Evolutionary conservation across 441 rosid species (phyloP), one percentile per base, ranked within the genome.

Genomic region (Biscutella auriculata): DNA sequence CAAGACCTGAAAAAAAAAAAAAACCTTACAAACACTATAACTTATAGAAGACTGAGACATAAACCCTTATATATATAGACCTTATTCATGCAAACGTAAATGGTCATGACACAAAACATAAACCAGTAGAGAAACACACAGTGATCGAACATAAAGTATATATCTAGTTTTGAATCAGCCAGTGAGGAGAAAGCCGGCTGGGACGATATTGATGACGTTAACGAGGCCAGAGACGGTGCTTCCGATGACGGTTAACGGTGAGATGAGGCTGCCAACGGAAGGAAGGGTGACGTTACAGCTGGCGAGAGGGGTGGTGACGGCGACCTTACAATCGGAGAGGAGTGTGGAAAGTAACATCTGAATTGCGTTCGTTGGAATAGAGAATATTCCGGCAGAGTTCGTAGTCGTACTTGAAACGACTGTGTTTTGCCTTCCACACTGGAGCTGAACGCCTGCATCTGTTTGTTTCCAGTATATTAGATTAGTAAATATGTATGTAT

Each of bases 371-470:
- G 49, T 4, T 9, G 49, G 53, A 1, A 68, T 30, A 1, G 60
- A 25, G 59, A 68, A 68, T 42, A 28, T 0, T 42, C 73, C 73
- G 2, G 42, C 39, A 10, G 11, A 4, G 53, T 49, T 62, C 2
- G 73, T 68, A 3, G 59, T 62, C 36, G 73, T 5, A 2, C 14
- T 41, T 48, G 73, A 56, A 7, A 67, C 62, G 2, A 62, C 73
- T 43, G 28, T 53, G 62, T 68, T 54, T 62, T 49, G 57, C 14
- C 60, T 30, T 19, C 73, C 73, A 52, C 73, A 68, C 9, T 43
- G 67, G 53, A 68, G 73, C 32, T 68, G 68, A 15, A 68, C 68
- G 8, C 50, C 53, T 0, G 73, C 73, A 56, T 68, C 73, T 68
- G 68, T 62, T 12, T 9, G 27, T 36, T 28, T 25, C 5, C 7